phyloP scores from a whole-genome alignment of 352 stramenopile genomes.

The Globisporangium yorkense region DNA sequence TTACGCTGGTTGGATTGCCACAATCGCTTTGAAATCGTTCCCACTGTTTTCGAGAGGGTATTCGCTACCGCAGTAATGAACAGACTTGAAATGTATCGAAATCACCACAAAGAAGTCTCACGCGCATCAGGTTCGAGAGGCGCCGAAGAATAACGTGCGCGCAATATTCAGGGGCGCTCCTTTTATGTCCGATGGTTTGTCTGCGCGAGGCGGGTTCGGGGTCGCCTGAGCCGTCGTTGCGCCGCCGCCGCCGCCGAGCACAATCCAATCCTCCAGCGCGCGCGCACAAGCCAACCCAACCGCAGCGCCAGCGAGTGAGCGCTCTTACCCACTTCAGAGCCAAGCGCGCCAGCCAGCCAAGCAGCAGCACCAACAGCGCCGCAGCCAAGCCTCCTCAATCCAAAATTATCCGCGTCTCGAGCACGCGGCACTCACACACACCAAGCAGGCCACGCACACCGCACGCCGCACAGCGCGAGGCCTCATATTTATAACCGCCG shows the following conservation, averaged over 20 bases:
- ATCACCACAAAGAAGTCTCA: neutral
- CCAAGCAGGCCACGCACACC: neutral
- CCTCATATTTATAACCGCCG: constrained; percentile 7
- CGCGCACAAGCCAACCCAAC: neutral
- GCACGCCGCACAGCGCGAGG: too few relatives aligned
- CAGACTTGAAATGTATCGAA: neutral
- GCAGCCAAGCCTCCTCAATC: constrained; percentile 1
- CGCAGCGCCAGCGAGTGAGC: neutral
- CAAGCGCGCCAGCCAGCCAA: neutral
- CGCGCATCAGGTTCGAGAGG: neutral
- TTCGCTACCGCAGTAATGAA: neutral
- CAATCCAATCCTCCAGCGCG: neutral
- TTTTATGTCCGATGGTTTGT: neutral
- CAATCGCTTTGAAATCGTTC: neutral
- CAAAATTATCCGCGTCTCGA: constrained; percentile 12
- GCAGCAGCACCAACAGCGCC: neutral
- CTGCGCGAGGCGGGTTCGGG: too few relatives aligned
- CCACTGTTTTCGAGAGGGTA: neutral
- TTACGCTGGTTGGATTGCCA: neutral
- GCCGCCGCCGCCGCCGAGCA: neutral
- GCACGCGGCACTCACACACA: neutral
- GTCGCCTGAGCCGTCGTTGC: neutral
- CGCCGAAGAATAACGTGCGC: constrained; percentile 1
- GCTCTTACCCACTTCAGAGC: too few relatives aligned
- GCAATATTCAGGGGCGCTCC: neutral